Evolutionary conservation across 768 basidiomycete species (phyloP), one percentile per base, ranked within the genome.

Genomic region (Brasilioporus rufonigricans): DNA sequence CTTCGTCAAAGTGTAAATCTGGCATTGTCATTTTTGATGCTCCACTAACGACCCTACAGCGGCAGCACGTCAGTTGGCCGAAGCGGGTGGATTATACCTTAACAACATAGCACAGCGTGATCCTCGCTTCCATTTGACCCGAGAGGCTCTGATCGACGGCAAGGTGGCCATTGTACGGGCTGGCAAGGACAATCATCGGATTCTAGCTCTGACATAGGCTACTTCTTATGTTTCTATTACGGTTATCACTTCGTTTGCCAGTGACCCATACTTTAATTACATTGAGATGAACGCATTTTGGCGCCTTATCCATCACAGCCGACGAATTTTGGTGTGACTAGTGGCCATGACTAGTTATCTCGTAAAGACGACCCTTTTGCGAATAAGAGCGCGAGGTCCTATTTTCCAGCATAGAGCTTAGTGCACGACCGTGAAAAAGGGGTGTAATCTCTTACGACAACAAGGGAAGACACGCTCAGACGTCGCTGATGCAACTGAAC

Each of bases 101-200:
- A 94, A 96, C 67, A 84, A 85, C 48, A 52, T 62, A 5, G 76
- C 78, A 8, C 75, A 91, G 27, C 69, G 69, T n/a, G 83, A 86
- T 56, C 56, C 74, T 19, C 73, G 75, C 31, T 72, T 73, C 47
- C 77, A 67, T 29, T 62, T 88, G 16, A 59, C 67, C 9, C 60
- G 60, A 33, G 60, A 66, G 1, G 76, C 83, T 61, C 76, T 93
- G 27, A 72, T 92, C n/a, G 83, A 85, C 60, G 74, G 71, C 11
- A 78, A 74, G 46, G 63, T 93, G 8, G 83, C 78, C 18, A 79
- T 94, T 53, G 57, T 94, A 19, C 80, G 88, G 18, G 82, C 84
- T 36, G 92, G 92, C 5, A 91, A 88, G 66, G 85, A 87, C 58
- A 87, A 86, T 44, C 74, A 86, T 58, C 65, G 82, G 36, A 77